Base-by-base conservation (phyloP, 1,284 basidiomycete species). In the Heterobasidion irregulare region DNA sequence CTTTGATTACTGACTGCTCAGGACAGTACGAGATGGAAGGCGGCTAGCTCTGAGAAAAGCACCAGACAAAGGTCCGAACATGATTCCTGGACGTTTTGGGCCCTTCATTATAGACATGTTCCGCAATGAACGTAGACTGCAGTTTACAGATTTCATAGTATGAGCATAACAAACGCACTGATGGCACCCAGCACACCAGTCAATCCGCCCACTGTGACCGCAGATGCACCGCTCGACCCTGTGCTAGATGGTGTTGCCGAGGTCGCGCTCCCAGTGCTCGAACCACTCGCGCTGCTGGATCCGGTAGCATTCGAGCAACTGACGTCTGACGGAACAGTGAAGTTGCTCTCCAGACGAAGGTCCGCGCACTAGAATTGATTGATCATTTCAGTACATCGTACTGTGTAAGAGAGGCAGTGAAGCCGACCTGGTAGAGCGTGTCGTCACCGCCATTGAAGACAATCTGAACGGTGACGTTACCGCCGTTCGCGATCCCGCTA, bases 361-460 rank as follows among this genome's bases (percentile, higher is more conserved):
- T 92, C 88, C 48, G 87, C 76, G 64, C 88, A 91, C 82, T 86
- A 57, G 2, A 41, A 7, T 41, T 41, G 26, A 26, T 26, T 26
- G 26, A 4, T 41, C 12, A 41, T 12, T 41, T 41, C 38, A 41
- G 38, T 7, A n/a, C 12, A 46, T 32, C 16, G 18, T 10, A n/a
- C 3, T 4, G 46, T 10, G 46, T 32, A 8, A 15, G 46, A 13
- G 10, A 19, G 15, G 46, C 12, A 47, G 12, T 13, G 46, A 44
- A 19, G 33, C 62, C 6, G 8, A 79, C 83, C 73, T 91, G 86
- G 71, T 74, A 89, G 8, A 90, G 74, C 49, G 70, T 63, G 38
- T 83, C 83, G 64, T 92, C 89, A 16, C 84, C 83, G 44, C 84
- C 85, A 60, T 78, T 69, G 65, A 72, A 88, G 36, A 78, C 63